A percentile compares a stretch with the other conserved stretches of the same genome.
Evolutionary conservation across 2,329 filamentous ascomycete species (phyloP).

Genomic region (Fusarium paranaense): DNA sequence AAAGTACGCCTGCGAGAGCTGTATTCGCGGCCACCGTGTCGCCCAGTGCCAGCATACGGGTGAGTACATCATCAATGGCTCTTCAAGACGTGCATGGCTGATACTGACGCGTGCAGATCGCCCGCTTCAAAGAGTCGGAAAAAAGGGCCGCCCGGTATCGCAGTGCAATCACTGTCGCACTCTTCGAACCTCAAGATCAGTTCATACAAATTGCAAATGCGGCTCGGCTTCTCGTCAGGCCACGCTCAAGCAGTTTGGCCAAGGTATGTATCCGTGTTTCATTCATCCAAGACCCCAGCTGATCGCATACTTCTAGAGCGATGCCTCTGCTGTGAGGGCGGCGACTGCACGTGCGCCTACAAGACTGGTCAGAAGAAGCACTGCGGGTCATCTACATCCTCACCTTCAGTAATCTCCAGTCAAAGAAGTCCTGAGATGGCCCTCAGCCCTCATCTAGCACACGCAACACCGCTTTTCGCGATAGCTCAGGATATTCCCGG

Average conservation of each 20-base stretch:
- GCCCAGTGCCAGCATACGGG: conserved; percentile 29
- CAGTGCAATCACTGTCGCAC: conserved; percentile 29
- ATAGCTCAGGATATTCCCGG: too few species aligned
- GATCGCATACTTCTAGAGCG: not conserved
- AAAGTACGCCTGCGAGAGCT: conserved; percentile 27
- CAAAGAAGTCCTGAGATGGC: not conserved
- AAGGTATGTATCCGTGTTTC: not conserved
- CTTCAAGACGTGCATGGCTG: not conserved
- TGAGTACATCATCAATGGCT: not conserved
- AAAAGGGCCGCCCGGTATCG: conserved; percentile 31
- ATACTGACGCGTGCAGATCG: conserved; percentile 15
- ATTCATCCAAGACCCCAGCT: not conserved
- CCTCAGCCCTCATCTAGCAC: too few species aligned
- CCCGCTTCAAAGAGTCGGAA: conserved; percentile 23
- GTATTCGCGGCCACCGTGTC: conserved; percentile 32
- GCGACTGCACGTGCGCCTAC: conserved; percentile 11
- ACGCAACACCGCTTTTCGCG: too few species aligned
- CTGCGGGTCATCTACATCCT: not conserved
- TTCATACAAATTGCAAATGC: conserved; percentile 32
- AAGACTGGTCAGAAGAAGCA: not conserved
- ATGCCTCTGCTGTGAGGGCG: conserved; percentile 17
- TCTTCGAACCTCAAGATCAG: conserved; percentile 21
- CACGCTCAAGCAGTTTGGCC: conserved; percentile 6
- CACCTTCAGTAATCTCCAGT: not conserved
- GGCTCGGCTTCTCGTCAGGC: conserved; percentile 7